Conservation (phyloP, 2,329 filamentous ascomycete species). For the Penicillium aurantiogriseum region DNA sequence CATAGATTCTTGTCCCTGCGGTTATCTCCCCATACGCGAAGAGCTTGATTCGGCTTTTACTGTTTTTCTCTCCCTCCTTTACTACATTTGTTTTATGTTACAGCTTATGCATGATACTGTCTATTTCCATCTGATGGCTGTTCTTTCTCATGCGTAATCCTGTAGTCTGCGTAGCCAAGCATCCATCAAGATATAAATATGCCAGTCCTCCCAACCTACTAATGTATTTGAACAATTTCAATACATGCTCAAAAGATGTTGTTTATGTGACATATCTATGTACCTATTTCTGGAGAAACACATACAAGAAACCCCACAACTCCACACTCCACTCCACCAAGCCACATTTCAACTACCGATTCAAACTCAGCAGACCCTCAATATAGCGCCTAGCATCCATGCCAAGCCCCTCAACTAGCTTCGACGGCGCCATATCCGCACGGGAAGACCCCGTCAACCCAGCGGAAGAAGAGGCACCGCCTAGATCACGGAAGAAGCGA, state of each 20-base stretch:
- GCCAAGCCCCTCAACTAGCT: slow-evolving; percentile 46
- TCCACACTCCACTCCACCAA: background rate
- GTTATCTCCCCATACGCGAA: slow-evolving; percentile 26
- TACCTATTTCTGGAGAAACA: background rate
- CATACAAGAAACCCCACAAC: background rate
- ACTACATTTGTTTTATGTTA: slow-evolving; percentile 28
- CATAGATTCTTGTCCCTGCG: slow-evolving; percentile 31
- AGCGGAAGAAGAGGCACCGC: slow-evolving; percentile 34
- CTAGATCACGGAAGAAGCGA: slow-evolving; percentile 42
- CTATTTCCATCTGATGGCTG: slow-evolving; percentile 13
- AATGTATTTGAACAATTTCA: too few relatives aligned
- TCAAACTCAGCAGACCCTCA: slow-evolving; percentile 46
- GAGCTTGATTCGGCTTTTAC: slow-evolving; percentile 22
- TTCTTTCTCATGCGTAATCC: background rate
- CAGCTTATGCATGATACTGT: slow-evolving; percentile 37
- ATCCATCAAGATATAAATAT: background rate
- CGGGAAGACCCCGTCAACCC: slow-evolving; percentile 20
- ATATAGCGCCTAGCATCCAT: slow-evolving; percentile 49
- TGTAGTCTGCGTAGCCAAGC: background rate
- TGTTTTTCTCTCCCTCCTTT: slow-evolving; percentile 17
- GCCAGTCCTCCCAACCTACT: background rate
- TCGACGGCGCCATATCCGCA: slow-evolving; percentile 36
- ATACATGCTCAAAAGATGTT: background rate
- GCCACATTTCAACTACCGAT: slow-evolving; percentile 30
- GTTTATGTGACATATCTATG: background rate